A percentile compares a stretch with the other conserved stretches of the same genome.
phyloP scores from a whole-genome alignment of 805 yeast genomes.

The Myxozyma mucilagina region DNA sequence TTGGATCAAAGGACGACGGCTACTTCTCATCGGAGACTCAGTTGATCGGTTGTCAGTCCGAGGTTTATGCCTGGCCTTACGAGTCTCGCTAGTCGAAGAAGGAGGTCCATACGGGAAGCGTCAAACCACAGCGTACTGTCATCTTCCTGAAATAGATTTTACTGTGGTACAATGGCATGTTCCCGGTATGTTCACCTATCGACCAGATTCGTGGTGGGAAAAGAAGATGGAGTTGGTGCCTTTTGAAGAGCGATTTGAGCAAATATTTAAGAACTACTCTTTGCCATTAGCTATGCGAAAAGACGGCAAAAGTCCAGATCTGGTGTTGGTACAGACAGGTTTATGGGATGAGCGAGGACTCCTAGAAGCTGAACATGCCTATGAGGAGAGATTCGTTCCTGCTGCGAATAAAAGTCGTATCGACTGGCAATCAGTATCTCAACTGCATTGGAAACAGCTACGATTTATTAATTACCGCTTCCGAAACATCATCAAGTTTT shows the following conservation, averaged over 20 bases:
- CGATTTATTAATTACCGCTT: conserved; percentile 21
- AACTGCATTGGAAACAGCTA: conserved; percentile 22
- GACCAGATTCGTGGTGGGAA: conserved; percentile 31
- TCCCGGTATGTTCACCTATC: conserved; percentile 19
- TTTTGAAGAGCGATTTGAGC: conserved; percentile 25
- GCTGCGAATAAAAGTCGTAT: neutral
- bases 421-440: conserved; percentile 6
- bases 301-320: conserved; percentile 19
- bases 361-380: conserved; percentile 1
- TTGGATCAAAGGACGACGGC: conserved; percentile 17
- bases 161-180: conserved; percentile 30
- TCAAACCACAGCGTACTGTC: conserved; percentile 22
- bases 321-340: conserved; percentile 24
- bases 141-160: conserved; percentile 18
- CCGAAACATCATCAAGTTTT: conserved; percentile 2
- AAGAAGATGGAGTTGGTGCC: conserved; percentile 17
- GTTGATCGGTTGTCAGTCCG: conserved; percentile 15
- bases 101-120: conserved; percentile 9
- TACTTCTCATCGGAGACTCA: conserved; percentile 29
- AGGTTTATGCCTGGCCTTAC: conserved; percentile 16
- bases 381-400: neutral
- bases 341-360: conserved; percentile 30
- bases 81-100: neutral
- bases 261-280: conserved; percentile 5
- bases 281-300: neutral